Percentiles rank a stretch among this genome's conserved stretches.
Evolutionary conservation across 2,329 filamentous ascomycete genomes (phyloP).

Genomic region (Hypoxylon sp.): DNA sequence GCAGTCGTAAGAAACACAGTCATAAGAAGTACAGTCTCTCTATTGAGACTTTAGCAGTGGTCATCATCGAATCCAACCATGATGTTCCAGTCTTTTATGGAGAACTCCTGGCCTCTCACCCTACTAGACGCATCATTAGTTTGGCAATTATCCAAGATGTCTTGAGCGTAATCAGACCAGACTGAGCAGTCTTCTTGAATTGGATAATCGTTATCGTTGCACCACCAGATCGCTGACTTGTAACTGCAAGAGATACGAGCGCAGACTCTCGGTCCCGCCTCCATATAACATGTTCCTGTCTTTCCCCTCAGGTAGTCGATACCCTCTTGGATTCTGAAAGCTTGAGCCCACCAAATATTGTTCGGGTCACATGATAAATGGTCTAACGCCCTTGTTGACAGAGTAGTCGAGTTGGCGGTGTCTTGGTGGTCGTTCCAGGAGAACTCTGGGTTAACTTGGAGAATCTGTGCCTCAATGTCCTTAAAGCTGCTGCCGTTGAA

Average conservation of each 20-base stretch:
- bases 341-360: constrained; percentile 33
- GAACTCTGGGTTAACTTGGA: constrained; percentile 25
- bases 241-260: constrained; percentile 33
- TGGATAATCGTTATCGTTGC: constrained; percentile 29
- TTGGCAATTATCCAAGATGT: constrained; percentile 29
- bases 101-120: constrained; percentile 32
- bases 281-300: constrained; percentile 22
- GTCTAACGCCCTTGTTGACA: background rate
- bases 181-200: constrained; percentile 32
- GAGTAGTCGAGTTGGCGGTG: background rate
- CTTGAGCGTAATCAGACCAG: constrained; percentile 31
- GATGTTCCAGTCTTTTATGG: constrained; percentile 26
- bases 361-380: constrained; percentile 22
- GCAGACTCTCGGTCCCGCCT: constrained; percentile 28
- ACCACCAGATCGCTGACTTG: constrained; percentile 36
- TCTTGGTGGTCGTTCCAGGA: constrained; percentile 9
- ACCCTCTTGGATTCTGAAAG: constrained; percentile 33
- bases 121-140: constrained; percentile 4
- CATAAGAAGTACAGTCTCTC: background rate
- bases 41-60: constrained; percentile 14
- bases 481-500: constrained; percentile 31
- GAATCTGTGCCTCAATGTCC: constrained; percentile 36
- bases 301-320: constrained; percentile 33
- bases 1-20: background rate
- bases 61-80: constrained; percentile 22